Evolutionary conservation across 1,139 yeast species (phyloP), one percentile per base, ranked within the genome.

Genomic region (Eremothecium sinecaudum): DNA sequence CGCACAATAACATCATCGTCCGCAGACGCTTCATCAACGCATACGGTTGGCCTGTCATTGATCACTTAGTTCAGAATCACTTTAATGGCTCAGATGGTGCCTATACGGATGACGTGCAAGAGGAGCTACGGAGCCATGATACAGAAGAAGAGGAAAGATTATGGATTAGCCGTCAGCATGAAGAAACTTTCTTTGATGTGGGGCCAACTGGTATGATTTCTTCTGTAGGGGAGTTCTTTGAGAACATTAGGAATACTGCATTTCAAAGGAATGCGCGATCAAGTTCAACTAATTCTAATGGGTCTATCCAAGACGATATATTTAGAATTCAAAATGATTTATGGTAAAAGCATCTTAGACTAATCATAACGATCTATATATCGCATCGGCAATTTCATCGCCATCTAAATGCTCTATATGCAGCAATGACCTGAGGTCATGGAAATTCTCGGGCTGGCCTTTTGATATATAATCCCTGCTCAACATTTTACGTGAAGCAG

Each of bases 11-110:
- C 50, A 86, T 90, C 31, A 68, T 84, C 19, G 98, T 90, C 1
- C 63, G 98, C 44, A 66, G 98, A 47, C 62, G 87, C 41, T 90
- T 83, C 63, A 75, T 94, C 3, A 90, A 90, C 61, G 97, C 97
- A 0, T 86, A 81, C 60, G 98, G 98, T 2, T 90, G 98, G 98
- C 84, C 83, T 1, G 94, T 87, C 1, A 66, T 87, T 29, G 90
- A 83, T 39, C 97, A 90, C 58, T 49, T 90, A 36, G 78, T 81
- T 1, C 60, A 67, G 17, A 67, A 69, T 35, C 92, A 81, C 56
- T 82, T 82, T 34, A 32, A 37, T 23, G 41, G 43, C n/a, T 11
- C 19, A 11, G 39, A 34, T 13, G 9, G 14, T 15, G 11, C 30
- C 14, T 27, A 27, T 27, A 10, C 21, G n/a, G 45, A 41, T 18